Evolutionary conservation across 192 early-diverging fungal genomes (phyloP).

Genomic region (Kickxella alabastrina): DNA sequence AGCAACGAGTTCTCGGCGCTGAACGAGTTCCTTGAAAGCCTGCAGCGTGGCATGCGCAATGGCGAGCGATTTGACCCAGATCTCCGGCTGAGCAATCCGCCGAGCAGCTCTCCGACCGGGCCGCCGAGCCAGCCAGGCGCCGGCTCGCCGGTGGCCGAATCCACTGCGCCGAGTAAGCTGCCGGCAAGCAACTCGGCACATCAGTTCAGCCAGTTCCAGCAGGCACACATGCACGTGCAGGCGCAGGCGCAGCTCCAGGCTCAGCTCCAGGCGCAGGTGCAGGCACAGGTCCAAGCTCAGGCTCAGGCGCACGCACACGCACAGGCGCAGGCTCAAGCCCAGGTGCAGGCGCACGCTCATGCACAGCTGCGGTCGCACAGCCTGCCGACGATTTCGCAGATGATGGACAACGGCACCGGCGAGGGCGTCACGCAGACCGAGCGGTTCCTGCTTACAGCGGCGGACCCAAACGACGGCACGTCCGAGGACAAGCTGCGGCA

Average conservation of each 20-base stretch:
- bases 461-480: slow-evolving; percentile 83
- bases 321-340: not conserved
- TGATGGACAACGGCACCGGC: slow-evolving; percentile 39
- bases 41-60: slow-evolving; percentile 36
- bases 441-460: slow-evolving; percentile 83
- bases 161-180: not conserved
- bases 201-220: slow-evolving; percentile 1
- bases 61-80: slow-evolving; percentile 17
- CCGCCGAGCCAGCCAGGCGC: slow-evolving; percentile 18
- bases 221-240: not conserved
- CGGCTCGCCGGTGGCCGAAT: slow-evolving; percentile 29
- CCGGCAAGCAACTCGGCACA: not conserved
- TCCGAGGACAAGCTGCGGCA: slow-evolving; percentile 85
- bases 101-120: slow-evolving; percentile 28
- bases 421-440: slow-evolving; percentile 66
- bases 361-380: slow-evolving; percentile 13
- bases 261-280: not conserved
- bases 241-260: not conserved
- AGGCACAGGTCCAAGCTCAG: not conserved
- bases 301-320: not conserved
- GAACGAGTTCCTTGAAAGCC: slow-evolving; percentile 39
- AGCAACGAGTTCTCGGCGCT: slow-evolving; percentile 43
- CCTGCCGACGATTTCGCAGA: slow-evolving; percentile 42
- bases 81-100: slow-evolving; percentile 16
- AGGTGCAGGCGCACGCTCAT: not conserved